phyloP scores from a whole-genome alignment of 495 filamentous ascomycete species.

The Massariosphaeria phaeospora region DNA sequence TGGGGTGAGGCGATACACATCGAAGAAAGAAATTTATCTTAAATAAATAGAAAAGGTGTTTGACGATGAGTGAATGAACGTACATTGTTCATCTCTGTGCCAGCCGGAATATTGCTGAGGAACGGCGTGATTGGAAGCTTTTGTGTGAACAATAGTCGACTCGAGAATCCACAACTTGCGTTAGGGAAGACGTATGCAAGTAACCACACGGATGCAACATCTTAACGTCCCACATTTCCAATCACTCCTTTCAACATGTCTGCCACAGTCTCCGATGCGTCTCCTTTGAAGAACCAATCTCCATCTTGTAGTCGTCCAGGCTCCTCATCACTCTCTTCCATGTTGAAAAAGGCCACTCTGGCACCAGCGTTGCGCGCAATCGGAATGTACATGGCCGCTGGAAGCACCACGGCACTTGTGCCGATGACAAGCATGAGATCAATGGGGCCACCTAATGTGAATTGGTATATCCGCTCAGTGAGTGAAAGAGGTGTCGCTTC shows the following conservation, averaged over 20 bases:
- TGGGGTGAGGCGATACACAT: no score
- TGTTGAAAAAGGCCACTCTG: slow-evolving; percentile 24
- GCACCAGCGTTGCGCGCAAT: slow-evolving; percentile 20
- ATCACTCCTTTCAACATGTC: slow-evolving; percentile 18
- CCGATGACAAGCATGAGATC: slow-evolving; percentile 31
- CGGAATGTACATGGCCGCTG: slow-evolving; percentile 26
- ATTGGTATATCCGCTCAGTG: slow-evolving; percentile 1
- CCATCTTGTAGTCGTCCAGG: not conserved
- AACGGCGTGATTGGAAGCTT: no score
- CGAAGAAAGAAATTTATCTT: no score
- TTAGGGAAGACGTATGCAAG: no score
- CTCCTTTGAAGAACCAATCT: slow-evolving; percentile 30
- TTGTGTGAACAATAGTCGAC: no score
- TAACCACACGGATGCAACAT: no score
- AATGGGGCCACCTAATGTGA: slow-evolving; percentile 1
- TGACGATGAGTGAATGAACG: no score
- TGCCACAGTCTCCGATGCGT: slow-evolving; percentile 20
- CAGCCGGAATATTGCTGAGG: no score
- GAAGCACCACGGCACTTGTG: slow-evolving; percentile 24
- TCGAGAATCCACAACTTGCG: no score
- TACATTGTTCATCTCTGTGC: no score
- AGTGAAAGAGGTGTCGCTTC: not conserved
- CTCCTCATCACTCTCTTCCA: slow-evolving; percentile 13
- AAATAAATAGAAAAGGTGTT: no score
- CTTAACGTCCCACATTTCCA: no score